Evolutionary conservation across 2,329 filamentous ascomycete species (phyloP), one percentile per base, ranked within the genome.

Genomic region (Stagonosporopsis tanaceti): DNA sequence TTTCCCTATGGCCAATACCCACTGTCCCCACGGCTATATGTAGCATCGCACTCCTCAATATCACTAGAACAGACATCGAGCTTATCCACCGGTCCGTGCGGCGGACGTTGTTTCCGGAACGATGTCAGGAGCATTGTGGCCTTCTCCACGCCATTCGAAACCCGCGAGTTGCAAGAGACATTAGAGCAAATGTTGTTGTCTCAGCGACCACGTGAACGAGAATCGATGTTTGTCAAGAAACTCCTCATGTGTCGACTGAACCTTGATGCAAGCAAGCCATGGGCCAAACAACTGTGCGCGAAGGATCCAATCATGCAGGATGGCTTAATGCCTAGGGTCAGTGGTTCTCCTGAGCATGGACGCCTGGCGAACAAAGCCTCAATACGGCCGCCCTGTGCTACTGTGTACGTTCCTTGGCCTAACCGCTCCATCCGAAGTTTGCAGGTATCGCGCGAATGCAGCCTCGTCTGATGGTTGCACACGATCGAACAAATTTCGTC

Each of bases 291-390:
- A 37, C 32, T 17, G 39, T 34, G 48, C 54, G 27, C 44, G 44
- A 53, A 47, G 39, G 48, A 57, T 48, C 39, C 38, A 48, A 52
- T 51, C 54, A 52, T 51, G 52, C 52, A 55, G 34, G 15, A 41
- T 57, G 54, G 54, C 54, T 53, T 53, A 38, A 53, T 57, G 54
- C 47, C 54, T 45, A 50, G 39, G 61, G 47, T 59, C 52, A 52
- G 63, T 66, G 57, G 60, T 64, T 67, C 61, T 47, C 60, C 54
- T 57, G 62, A 61, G 68, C 68, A 67, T 57, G 52, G 68, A 46
- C 68, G 65, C 55, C 48, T 51, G 47, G 61, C 51, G 65, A 64
- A 53, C 65, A 63, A 55, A 57, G 65, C 65, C 62, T 59, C 61
- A 44, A 61, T 53, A 56, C 58, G 54, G 28, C 30, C 9, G 25